Percentiles rank a stretch among this genome's conserved stretches.
These are phyloP conservation scores for Planoprotostelium fungivorum DNA, from an alignment of 78 protist species.

Conservation along the genomic window DNA sequence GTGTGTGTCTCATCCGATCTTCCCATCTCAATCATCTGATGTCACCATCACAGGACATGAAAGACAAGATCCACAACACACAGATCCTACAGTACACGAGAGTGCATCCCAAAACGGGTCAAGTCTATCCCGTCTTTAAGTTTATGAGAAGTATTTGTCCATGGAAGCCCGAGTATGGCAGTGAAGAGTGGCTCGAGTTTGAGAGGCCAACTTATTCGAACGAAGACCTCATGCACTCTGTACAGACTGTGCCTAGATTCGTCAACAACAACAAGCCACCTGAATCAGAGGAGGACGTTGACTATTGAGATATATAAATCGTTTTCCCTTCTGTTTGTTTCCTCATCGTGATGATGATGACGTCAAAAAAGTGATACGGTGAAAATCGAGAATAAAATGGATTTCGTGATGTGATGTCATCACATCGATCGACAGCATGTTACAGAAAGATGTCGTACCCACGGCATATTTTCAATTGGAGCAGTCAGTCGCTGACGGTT, in stretches of 20 bases:
- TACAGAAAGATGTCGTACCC: neutral
- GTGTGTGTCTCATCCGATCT: too few species aligned
- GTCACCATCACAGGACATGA: slow-evolving; percentile 31
- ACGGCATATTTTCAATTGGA: neutral
- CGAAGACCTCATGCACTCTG: slow-evolving; percentile 48
- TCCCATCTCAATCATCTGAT: too few species aligned
- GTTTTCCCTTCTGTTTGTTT: too few species aligned
- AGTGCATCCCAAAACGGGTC: slow-evolving; percentile 62
- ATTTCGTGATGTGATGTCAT: too few species aligned
- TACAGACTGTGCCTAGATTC: slow-evolving; percentile 50
- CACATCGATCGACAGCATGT: neutral
- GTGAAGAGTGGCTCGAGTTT: slow-evolving; percentile 62
- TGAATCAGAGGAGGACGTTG: neutral
- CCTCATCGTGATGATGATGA: too few species aligned
- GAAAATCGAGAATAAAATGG: too few species aligned
- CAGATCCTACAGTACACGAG: slow-evolving; percentile 61
- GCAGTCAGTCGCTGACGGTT: neutral
- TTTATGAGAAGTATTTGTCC: slow-evolving; percentile 51
- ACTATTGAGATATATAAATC: too few species aligned
- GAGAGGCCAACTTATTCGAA: slow-evolving; percentile 55
- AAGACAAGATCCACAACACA: slow-evolving; percentile 60
- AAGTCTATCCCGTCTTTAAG: slow-evolving; percentile 48
- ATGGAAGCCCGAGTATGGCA: slow-evolving; percentile 64
- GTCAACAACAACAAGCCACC: neutral
- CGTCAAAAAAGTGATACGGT: too few species aligned